These are phyloP conservation scores for Suillus weaverae DNA, from an alignment of 768 basidiomycete genomes.

Conservation along the genomic window DNA sequence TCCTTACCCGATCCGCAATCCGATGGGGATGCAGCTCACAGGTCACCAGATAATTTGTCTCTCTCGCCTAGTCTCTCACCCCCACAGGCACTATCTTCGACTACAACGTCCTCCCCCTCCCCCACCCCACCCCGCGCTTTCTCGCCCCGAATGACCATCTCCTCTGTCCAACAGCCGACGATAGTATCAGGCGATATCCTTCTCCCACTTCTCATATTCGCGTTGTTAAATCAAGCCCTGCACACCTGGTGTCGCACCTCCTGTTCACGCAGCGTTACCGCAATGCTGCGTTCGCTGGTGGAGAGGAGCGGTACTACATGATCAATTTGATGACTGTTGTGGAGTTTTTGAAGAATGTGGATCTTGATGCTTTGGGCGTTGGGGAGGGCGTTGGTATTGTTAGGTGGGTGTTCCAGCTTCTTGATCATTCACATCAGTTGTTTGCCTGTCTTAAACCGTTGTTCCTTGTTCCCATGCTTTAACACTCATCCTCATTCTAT, in stretches of 20 bases:
- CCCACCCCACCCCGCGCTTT: constrained; percentile 6
- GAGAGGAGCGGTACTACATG: constrained; percentile 90
- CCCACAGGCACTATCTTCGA: not conserved
- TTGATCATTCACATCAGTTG: constrained; percentile 5
- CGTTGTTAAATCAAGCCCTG: constrained; percentile 93
- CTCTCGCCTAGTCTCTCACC: constrained; percentile 7
- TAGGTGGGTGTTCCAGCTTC: constrained; percentile 42
- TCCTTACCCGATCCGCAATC: constrained; percentile 6
- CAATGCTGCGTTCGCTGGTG: constrained; percentile 43
- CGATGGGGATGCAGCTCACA: constrained; percentile 1
- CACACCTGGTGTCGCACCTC: constrained; percentile 62
- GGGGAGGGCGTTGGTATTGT: constrained; percentile 58
- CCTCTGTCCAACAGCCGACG: constrained; percentile 35
- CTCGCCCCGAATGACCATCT: constrained; percentile 11
- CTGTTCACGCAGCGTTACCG: constrained; percentile 35
- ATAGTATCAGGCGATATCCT: constrained; percentile 86
- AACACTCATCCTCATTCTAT: not conserved
- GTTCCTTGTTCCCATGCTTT: not conserved
- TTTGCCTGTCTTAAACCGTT: not conserved
- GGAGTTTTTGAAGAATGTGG: constrained; percentile 94
- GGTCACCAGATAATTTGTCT: constrained; percentile 12
- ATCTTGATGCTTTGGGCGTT: constrained; percentile 69
- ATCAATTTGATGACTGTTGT: constrained; percentile 95
- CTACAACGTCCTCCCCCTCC: constrained; percentile 3
- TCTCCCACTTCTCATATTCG: constrained; percentile 89